phyloP scores from a whole-genome alignment of 148 eudicot species.

The Heliosperma pusillum region DNA sequence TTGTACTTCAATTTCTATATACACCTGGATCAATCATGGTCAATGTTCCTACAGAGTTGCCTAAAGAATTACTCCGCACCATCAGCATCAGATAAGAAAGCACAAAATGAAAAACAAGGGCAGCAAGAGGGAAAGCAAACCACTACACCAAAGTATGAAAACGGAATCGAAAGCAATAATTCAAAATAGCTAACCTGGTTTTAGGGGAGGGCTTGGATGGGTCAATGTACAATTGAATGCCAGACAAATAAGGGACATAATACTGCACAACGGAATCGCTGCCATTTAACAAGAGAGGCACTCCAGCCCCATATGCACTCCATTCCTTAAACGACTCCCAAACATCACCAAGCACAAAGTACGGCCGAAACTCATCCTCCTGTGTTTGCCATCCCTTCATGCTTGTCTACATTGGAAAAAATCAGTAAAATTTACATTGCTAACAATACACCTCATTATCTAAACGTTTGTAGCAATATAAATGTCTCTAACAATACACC shows the following conservation, averaged over 20 bases:
- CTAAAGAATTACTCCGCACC: neutral
- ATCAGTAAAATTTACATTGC: neutral
- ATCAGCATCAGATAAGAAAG: neutral
- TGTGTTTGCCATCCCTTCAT: slow-evolving; percentile 48
- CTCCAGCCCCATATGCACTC: slow-evolving; percentile 97
- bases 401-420: slow-evolving; percentile 44
- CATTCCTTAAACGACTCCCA: slow-evolving; percentile 95
- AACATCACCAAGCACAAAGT: slow-evolving; percentile 81
- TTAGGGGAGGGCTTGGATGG: slow-evolving; percentile 43
- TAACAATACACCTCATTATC: neutral
- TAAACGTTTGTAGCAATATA: neutral
- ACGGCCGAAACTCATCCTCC: slow-evolving; percentile 51
- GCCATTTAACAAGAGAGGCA: slow-evolving; percentile 73
- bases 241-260: slow-evolving; percentile 91
- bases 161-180: neutral
- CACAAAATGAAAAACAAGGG: neutral
- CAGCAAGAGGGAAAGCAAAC: neutral
- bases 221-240: slow-evolving; percentile 75
- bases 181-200: slow-evolving; percentile 41
- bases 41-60: neutral
- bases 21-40: neutral
- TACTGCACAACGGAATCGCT: slow-evolving; percentile 83
- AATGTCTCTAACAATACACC: neutral
- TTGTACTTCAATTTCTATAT: neutral
- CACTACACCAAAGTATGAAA: neutral